Base-by-base conservation (phyloP, 305 asterid species). In the Fraxinus dipetala region DNA sequence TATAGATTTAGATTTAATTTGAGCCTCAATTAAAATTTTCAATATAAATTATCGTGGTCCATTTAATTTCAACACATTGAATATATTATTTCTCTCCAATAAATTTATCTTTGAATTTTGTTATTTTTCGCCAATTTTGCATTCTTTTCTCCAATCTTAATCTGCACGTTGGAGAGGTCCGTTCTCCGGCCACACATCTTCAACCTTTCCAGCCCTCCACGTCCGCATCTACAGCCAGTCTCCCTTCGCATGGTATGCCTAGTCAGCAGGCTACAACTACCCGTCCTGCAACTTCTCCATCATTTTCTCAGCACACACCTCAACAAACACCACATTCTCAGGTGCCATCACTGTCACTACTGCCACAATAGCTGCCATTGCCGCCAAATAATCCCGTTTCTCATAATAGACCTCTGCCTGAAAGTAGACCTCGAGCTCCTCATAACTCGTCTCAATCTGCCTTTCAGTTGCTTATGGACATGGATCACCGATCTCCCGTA, bases 161-260 rank as follows among this genome's bases (percentile, higher is more conserved):
- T 80, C 30, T 67, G 45, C 87, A 84, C 63, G 73, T 43, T 74
- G 80, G 79, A 67, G 90, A 87, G 43, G 36, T 81, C n/a, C 88
- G 90, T 35, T 76, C 86, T 81, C 85, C 76, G 7, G 83, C 87
- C 36, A 89, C 90, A 22, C 89, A 81, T 48, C 86, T 85, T 81
- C 87, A 77, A 31, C 84, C 81, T 20, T 89, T 82, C 83, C 76
- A 85, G 67, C 85, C 85, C 9, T 65, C 83, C 40, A 34, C 35
- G 4, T 45, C 61, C 34, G 63, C 54, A 5, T 40, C 81, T 36
- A 45, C 81, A 5, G 32, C 81, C 56, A 72, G 61, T 54, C 76
- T 48, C 40, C 34, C 85, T 9, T 31, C 77, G 59, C 22, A 45
- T 76, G 83, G 83, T 61, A 40, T 54, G 40, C 87, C 80, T 54